Percentiles rank a stretch among this genome's conserved stretches.
phyloP scores from a whole-genome alignment of 164 flowering plant species.

The Annona squamosa region DNA sequence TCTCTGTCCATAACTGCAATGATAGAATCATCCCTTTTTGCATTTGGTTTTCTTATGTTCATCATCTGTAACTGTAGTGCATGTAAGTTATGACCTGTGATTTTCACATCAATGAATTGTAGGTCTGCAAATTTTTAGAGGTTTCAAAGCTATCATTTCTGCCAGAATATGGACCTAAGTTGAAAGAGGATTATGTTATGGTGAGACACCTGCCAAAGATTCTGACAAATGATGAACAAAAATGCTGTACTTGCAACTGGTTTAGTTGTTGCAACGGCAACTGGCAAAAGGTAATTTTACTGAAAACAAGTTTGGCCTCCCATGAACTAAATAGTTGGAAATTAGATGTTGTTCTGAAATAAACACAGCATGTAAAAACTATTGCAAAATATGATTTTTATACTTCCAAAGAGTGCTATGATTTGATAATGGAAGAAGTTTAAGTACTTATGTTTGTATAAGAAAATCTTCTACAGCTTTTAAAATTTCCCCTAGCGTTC shows the following conservation, averaged over 20 bases:
- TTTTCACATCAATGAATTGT: conserved; percentile 1
- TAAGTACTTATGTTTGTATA: no score
- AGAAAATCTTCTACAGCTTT: neutral
- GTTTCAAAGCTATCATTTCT: conserved; percentile 90
- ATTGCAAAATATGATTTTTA: neutral
- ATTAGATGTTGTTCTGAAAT: neutral
- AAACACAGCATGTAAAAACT: neutral
- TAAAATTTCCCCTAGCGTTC: neutral
- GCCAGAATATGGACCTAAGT: conserved; percentile 93
- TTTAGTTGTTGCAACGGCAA: conserved; percentile 82
- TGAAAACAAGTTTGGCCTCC: neutral
- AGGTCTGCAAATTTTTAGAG: conserved; percentile 98
- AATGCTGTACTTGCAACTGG: conserved; percentile 61
- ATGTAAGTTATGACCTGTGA: neutral
- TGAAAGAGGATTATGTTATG: conserved; percentile 92
- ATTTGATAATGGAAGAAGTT: neutral
- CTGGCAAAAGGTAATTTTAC: conserved; percentile 85
- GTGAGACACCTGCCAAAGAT: conserved; percentile 86
- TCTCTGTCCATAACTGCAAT: neutral
- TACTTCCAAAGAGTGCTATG: no score
- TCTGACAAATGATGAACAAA: conserved; percentile 34
- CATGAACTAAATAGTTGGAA: neutral
- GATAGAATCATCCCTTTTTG: neutral
- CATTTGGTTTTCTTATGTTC: neutral
- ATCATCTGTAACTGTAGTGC: neutral